phyloP scores from a whole-genome alignment of 306 rosid species.

The Begonia peltatifolia region DNA sequence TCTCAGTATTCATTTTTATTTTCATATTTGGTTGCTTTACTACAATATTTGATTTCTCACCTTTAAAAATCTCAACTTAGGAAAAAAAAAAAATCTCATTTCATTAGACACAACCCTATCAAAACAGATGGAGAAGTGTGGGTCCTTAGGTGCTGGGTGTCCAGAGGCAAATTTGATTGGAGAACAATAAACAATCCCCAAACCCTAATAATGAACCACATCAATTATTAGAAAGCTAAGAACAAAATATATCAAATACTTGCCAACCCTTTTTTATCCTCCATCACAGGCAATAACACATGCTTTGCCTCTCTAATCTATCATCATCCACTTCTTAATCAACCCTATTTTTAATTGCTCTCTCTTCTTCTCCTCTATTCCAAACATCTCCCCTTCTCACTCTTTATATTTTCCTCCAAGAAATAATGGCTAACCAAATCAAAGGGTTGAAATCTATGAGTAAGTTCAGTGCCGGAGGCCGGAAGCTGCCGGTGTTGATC shows the following conservation, averaged over 20 bases:
- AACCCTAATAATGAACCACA: no score
- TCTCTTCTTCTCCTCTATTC: conserved; percentile 27
- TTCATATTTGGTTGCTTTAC: no score
- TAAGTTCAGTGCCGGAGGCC: conserved; percentile 34
- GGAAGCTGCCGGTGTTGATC: conserved; percentile 19
- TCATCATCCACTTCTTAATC: conserved; percentile 25
- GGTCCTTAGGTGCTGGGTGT: conserved; percentile 15
- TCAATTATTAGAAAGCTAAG: no score
- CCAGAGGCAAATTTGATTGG: conserved; percentile 15
- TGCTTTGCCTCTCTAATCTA: conserved; percentile 38
- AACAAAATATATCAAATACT: no score
- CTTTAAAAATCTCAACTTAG: no score
- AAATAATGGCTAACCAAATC: conserved; percentile 33
- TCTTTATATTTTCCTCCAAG: no score
- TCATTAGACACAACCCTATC: conserved; percentile 12
- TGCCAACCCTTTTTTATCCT: conserved; percentile 20
- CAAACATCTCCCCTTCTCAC: conserved; percentile 11
- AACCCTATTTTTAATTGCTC: conserved; percentile 23
- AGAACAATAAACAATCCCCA: no score
- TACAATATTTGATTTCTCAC: no score
- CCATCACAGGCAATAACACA: conserved; percentile 48
- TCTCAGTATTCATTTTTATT: no score
- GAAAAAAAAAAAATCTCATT: no score
- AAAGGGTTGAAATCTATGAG: conserved; percentile 42
- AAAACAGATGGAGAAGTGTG: conserved; percentile 39